Percentiles rank a stretch among this genome's conserved stretches.
These are phyloP conservation scores for Cenchrus purpureus DNA, from an alignment of 176 grass and related monocot genomes.

Conservation along the genomic window DNA sequence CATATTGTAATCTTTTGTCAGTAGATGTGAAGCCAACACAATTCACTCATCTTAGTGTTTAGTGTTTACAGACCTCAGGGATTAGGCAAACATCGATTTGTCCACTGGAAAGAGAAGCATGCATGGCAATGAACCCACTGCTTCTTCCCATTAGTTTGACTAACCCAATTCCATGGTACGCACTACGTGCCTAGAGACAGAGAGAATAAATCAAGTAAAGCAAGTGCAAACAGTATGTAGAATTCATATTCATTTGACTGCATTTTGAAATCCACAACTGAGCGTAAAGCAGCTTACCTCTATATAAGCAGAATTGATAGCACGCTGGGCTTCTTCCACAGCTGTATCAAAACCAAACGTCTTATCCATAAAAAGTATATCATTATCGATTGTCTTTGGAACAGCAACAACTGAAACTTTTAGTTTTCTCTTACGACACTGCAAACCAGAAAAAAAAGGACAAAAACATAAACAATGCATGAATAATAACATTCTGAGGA, in stretches of 20 bases:
- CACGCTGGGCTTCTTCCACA: constrained; percentile 94
- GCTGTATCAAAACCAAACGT: constrained; percentile 99
- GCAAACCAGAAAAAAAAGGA: constrained; percentile 41
- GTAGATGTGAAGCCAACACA: constrained; percentile 28
- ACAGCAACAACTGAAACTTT: constrained; percentile 91
- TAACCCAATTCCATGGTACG: constrained; percentile 95
- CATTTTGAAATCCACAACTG: constrained; percentile 22
- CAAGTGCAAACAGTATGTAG: constrained; percentile 30
- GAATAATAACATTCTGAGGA: constrained; percentile 16
- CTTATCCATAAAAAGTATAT: constrained; percentile 98
- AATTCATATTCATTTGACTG: constrained; percentile 27
- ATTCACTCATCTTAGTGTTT: neutral
- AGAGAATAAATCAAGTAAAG: constrained; percentile 24
- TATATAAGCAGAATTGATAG: constrained; percentile 97
- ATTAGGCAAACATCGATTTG: constrained; percentile 93
- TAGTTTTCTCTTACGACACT: constrained; percentile 92
- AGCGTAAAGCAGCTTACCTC: constrained; percentile 56
- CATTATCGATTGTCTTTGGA: constrained; percentile 99
- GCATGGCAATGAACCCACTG: constrained; percentile 96
- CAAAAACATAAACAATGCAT: constrained; percentile 18
- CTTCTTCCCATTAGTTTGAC: constrained; percentile 98
- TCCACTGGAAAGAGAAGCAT: constrained; percentile 96
- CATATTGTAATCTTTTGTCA: constrained; percentile 31
- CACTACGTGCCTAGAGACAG: constrained; percentile 73
- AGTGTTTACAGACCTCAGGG: constrained; percentile 73